phyloP scores from a whole-genome alignment of 2,329 filamentous ascomycete genomes.

The Monilinia vaccinii-corymbosi region DNA sequence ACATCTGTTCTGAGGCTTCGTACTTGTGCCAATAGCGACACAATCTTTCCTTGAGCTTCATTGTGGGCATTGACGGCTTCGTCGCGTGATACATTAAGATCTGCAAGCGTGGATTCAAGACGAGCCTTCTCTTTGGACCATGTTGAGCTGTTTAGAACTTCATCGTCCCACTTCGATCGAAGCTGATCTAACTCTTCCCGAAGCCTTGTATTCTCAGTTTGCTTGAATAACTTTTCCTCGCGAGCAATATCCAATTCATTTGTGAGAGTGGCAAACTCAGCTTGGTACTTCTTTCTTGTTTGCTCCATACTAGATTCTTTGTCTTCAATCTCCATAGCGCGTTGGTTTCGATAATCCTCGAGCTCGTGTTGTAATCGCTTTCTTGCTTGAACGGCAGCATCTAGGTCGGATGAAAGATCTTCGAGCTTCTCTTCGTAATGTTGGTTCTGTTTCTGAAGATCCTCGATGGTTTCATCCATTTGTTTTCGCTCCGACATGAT shows the following conservation, averaged over 20 bases:
- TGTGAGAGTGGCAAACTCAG: slow-evolving; percentile 79
- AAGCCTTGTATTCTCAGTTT: slow-evolving; percentile 76
- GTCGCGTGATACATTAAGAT: slow-evolving; percentile 83
- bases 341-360: slow-evolving; percentile 91
- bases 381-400: slow-evolving; percentile 78
- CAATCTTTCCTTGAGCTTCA: slow-evolving; percentile 88
- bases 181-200: slow-evolving; percentile 95
- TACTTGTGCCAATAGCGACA: slow-evolving; percentile 82
- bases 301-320: slow-evolving; percentile 95
- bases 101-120: slow-evolving; percentile 79
- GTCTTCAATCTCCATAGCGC: slow-evolving; percentile 93
- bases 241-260: slow-evolving; percentile 90
- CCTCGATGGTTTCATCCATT: slow-evolving; percentile 79
- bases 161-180: slow-evolving; percentile 94
- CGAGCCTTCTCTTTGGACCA: slow-evolving; percentile 98
- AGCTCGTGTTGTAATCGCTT: slow-evolving; percentile 94
- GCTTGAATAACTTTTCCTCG: slow-evolving; percentile 78
- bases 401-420: slow-evolving; percentile 82
- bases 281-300: slow-evolving; percentile 94
- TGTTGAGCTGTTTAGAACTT: slow-evolving; percentile 92
- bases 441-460: slow-evolving; percentile 82
- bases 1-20: slow-evolving; percentile 72
- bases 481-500: slow-evolving; percentile 89
- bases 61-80: slow-evolving; percentile 91
- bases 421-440: slow-evolving; percentile 85